Evolutionary conservation across 1,139 yeast species (phyloP).

Genomic region (Suhomyces terraborum): DNA sequence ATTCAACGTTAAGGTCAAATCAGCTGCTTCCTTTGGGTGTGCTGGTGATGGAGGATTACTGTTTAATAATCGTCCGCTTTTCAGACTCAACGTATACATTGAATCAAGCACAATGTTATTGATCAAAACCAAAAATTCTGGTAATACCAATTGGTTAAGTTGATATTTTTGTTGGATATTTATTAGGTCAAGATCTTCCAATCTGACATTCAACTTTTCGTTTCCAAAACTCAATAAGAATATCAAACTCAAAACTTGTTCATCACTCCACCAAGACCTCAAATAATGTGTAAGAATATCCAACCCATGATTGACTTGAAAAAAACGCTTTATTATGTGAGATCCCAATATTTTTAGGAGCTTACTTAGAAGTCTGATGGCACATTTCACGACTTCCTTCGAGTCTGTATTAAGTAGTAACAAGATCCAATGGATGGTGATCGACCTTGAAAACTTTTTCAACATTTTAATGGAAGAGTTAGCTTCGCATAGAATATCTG

Average conservation of each 20-base stretch:
- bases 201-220: conserved; percentile 18
- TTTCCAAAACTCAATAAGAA: conserved; percentile 47
- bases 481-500: conserved; percentile 35
- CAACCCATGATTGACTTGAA: conserved; percentile 55
- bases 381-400: conserved; percentile 45
- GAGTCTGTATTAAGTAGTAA: conserved; percentile 47
- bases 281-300: conserved; percentile 51
- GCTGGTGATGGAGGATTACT: conserved; percentile 42
- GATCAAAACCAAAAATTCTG: conserved; percentile 42
- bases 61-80: conserved; percentile 38
- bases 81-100: conserved; percentile 33
- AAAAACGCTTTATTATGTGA: conserved; percentile 50
- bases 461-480: conserved; percentile 37
- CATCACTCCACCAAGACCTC: conserved; percentile 49
- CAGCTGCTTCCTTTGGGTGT: conserved; percentile 17
- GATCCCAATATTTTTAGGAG: conserved; percentile 51
- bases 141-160: conserved; percentile 30
- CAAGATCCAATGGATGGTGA: conserved; percentile 69
- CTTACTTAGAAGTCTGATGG: conserved; percentile 52
- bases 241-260: conserved; percentile 34
- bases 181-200: conserved; percentile 7
- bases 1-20: conserved; percentile 31
- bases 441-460: conserved; percentile 54
- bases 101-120: conserved; percentile 44
- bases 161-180: conserved; percentile 6